Base-by-base conservation (phyloP, 2,329 filamentous ascomycete genomes). In the Sarocladium brachiariae region DNA sequence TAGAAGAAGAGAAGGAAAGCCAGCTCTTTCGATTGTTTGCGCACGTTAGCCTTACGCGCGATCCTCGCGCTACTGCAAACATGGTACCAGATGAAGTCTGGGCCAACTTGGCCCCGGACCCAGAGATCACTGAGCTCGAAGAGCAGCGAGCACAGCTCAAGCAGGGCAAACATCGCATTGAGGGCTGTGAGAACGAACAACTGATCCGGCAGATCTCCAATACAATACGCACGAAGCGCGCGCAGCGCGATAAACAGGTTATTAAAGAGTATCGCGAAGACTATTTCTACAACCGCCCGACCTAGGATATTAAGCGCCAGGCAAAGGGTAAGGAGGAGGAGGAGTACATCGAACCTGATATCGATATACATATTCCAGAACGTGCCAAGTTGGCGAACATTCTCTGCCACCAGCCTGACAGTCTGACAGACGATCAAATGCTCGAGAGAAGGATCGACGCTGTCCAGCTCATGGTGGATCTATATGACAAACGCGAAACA, bases 81-180 rank as follows among this genome's bases (percentile, higher is more conserved):
- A 65, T 65, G 53, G 61, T 65, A 10, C 62, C 59, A 18, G 38
- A 61, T 8, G 53, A 65, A 50, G 58, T 64, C 38, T 64, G 50
- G 59, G 57, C 51, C 16, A 54, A 55, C 27, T 34, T 62, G 18
- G 50, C 50, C 9, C 54, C 52, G 18, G 58, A 65, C 53, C 60
- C 56, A 27, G 53, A 63, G 52, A 63, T 64, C 51, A 33, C 54
- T 9, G 43, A 52, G 25, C 52, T 63, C 19, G 52, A 65, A 50
- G 41, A 47, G 45, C 25, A 56, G 41, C 33, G 38, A 49, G 55
- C 23, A 46, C 9, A 49, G 25, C 57, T 64, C 10, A 64, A 64
- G 52, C 33, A 53, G n/a, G 57, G 62, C 19, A 47, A 54, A 16
- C 62, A 63, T 47, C 50, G 50, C 13, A 58, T 62, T 31, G n/a